Conservation (phyloP, 345 rosid species). For the Populus alba region DNA sequence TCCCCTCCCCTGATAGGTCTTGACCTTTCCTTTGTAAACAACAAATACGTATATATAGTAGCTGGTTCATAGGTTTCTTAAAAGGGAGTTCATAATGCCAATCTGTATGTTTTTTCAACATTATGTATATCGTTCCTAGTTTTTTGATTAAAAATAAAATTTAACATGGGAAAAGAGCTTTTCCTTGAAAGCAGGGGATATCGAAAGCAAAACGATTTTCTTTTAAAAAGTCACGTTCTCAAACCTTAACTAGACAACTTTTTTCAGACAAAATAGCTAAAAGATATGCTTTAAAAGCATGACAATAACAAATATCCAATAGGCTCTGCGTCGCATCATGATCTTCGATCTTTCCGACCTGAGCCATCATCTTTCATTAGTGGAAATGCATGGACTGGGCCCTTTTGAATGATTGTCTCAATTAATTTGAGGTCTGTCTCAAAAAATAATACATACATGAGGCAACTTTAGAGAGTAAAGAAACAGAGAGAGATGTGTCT, state of each 20-base stretch:
- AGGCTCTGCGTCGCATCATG: background rate
- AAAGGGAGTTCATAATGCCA: too few species aligned
- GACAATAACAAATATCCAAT: background rate
- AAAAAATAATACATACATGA: background rate
- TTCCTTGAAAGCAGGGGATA: background rate
- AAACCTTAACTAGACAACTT: background rate
- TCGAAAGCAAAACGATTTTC: background rate
- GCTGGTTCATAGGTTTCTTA: too few species aligned
- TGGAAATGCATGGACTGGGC: too few species aligned
- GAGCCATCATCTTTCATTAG: too few species aligned
- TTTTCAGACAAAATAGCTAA: background rate
- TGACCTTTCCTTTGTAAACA: too few species aligned
- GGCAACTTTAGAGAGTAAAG: background rate
- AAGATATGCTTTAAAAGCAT: background rate
- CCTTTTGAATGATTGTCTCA: background rate
- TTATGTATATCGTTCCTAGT: too few species aligned
- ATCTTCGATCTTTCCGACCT: background rate
- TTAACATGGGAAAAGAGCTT: too few species aligned
- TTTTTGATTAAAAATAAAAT: too few species aligned
- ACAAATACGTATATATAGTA: too few species aligned
- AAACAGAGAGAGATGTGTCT: background rate
- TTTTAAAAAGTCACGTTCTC: background rate
- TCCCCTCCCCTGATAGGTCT: too few species aligned
- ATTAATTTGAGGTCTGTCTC: background rate
- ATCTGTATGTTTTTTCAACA: too few species aligned